Evolutionary conservation across 768 basidiomycete genomes (phyloP), one percentile per base, ranked within the genome.

Genomic region (Sistotremastrum niveocremeum): DNA sequence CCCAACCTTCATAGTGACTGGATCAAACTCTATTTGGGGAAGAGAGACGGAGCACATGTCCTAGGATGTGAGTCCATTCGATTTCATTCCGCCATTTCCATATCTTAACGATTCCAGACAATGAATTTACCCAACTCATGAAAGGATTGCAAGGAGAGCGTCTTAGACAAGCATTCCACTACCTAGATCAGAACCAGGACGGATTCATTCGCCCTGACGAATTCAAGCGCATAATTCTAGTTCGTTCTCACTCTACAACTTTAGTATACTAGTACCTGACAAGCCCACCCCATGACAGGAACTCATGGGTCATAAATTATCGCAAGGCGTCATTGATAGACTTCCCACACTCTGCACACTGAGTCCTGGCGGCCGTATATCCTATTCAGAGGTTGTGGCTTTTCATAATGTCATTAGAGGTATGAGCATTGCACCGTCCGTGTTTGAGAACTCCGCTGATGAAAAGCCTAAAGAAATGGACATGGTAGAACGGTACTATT

Each of bases 91-190:
- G 20, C 11, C 12, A 20, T 20, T 20, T 20, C 20, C 20, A 20
- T 20, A 20, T 20, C 20, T 20, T 20, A 20, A 20, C 20, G 37
- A 36, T 51, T 36, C 4, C 54, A 90, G 85, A 93, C 67, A 85
- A 85, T 60, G 93, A 98, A 64, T 98, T 98, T 66, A 95, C 91
- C 32, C 93, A 97, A 66, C 68, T 98, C 49, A 95, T 99, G 89
- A 98, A 97, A 65, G 94, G 91, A 38, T 74, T 97, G 46, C 95
- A 97, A 67, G 95, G 93, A 57, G 95, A 99, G 65, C 81, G 95
- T 33, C 70, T 99, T 46, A 84, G 95, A 50, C 95, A 99, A 65
- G 84, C 91, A 29, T 99, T 98, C 71, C 84, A 79, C 66, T 78
- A 81, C 64, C 73, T 98, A 59, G 94, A 98, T 64, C 66, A 71